phyloP scores from a whole-genome alignment of 148 eudicot genomes.

The Bassia scoparia region DNA sequence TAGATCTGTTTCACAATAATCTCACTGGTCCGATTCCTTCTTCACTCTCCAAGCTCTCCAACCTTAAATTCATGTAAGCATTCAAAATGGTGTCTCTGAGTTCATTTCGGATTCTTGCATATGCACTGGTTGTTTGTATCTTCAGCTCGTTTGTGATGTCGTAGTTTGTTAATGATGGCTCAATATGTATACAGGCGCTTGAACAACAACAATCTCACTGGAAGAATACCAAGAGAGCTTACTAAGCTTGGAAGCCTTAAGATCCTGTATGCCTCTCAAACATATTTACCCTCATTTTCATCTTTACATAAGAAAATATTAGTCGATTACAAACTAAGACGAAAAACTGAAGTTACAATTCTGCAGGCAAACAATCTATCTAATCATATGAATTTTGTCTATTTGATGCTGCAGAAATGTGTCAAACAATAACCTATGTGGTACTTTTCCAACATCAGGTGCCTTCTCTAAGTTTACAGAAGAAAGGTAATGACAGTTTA shows the following conservation, averaged over 20 bases:
- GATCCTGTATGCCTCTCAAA: constrained; percentile 42
- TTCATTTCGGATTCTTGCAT: neutral
- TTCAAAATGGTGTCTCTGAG: neutral
- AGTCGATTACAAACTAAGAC: too few species aligned
- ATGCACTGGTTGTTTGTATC: neutral
- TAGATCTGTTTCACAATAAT: constrained; percentile 70
- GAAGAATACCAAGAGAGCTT: constrained; percentile 65
- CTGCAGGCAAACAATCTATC: too few species aligned
- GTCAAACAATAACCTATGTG: constrained; percentile 71
- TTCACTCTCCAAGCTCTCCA: constrained; percentile 56
- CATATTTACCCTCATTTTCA: neutral
- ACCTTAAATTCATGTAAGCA: constrained; percentile 63
- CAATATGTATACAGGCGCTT: constrained; percentile 38
- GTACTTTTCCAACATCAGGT: constrained; percentile 66
- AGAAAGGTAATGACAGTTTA: constrained; percentile 43
- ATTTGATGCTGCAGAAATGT: constrained; percentile 46
- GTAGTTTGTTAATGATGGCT: neutral
- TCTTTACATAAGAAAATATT: neutral
- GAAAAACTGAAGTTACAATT: too few species aligned
- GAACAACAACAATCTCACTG: constrained; percentile 53
- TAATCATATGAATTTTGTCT: neutral
- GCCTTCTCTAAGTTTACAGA: constrained; percentile 73
- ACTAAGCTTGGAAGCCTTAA: constrained; percentile 57
- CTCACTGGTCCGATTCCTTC: constrained; percentile 61
- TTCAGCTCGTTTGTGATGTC: neutral